Conservation (phyloP, 495 filamentous ascomycete genomes). For the Barbatosphaeria neglecta region DNA sequence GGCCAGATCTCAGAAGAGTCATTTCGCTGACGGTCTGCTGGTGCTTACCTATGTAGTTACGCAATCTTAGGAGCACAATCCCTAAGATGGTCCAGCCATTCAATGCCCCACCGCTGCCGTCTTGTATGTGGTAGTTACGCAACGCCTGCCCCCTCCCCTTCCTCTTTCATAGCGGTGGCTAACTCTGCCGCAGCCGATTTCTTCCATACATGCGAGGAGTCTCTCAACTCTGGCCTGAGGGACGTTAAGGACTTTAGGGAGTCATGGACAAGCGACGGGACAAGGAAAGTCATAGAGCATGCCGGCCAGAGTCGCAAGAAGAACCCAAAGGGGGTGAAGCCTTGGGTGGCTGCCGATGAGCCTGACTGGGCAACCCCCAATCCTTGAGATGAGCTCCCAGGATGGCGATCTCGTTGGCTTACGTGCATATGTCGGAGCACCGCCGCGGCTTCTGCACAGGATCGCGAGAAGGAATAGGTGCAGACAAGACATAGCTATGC, state of each 20-base stretch:
- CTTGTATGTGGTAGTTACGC: slow-evolving; percentile 12
- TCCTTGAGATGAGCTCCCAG: too few relatives aligned
- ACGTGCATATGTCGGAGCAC: too few relatives aligned
- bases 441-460: too few relatives aligned
- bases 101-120: background rate
- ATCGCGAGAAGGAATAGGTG: too few relatives aligned
- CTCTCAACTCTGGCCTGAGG: slow-evolving; percentile 30
- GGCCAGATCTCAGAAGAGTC: too few relatives aligned
- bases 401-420: too few relatives aligned
- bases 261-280: slow-evolving; percentile 25
- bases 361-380: slow-evolving; percentile 28
- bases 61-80: slow-evolving; percentile 5
- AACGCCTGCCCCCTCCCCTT: too few relatives aligned
- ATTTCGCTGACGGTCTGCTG: background rate
- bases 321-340: slow-evolving; percentile 35
- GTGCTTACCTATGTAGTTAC: background rate
- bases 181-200: slow-evolving; percentile 23
- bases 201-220: slow-evolving; percentile 23
- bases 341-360: slow-evolving; percentile 37
- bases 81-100: background rate
- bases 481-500: too few relatives aligned
- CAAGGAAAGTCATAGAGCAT: slow-evolving; percentile 26
- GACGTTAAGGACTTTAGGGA: slow-evolving; percentile 23
- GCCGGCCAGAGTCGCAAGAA: slow-evolving; percentile 31
- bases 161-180: slow-evolving; percentile 16